Base-by-base conservation (phyloP, 305 asterid species). In the Lippia alba region DNA sequence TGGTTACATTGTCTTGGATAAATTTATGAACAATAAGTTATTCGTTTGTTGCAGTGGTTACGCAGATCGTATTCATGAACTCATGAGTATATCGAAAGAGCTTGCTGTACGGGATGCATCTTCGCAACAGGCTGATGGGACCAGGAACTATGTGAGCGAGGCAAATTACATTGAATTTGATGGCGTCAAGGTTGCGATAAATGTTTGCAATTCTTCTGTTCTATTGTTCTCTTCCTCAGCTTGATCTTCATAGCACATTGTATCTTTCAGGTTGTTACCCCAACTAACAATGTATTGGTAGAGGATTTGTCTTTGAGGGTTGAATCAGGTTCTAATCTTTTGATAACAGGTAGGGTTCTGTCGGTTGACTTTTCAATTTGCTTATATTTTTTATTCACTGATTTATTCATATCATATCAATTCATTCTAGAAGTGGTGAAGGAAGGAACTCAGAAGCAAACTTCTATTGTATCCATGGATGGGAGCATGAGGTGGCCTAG, bases 51-150 rank as follows among this genome's bases (percentile, higher is more conserved):
- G 78, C 96, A 95, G 99, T 84, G 99, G 99, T 62, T 95, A 95
- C 48, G 99, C 99, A 73, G 98, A 89, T 84, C 98, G 99, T 71
- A 95, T 95, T 80, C 97, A 90, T 71, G 99, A 95, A 79, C 97
- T 95, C 85, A 72, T 95, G 90, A 81, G 85, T 75, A 76, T 92
- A 82, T 88, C 96, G 56, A 86, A 94, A 86, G 98, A 95, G 74
- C 89, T 95, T 74, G 78, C 89, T 68, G 77, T 78, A 54, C 87
- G 81, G 51, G 96, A 87, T 80, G 69, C 82, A 71, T 89, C 97
- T 77, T 84, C 92, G 67, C 81, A 81, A 73, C 96, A 82, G 70
- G 79, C 86, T 78, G 89, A 89, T 80, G 97, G 96, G 76, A 80
- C 83, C 76, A 85, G 85, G 84, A 95, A 95, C 71, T 92, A 90